Evolutionary conservation across 139 green algal species (phyloP).

Genomic region (Spirogloea muscicola): DNA sequence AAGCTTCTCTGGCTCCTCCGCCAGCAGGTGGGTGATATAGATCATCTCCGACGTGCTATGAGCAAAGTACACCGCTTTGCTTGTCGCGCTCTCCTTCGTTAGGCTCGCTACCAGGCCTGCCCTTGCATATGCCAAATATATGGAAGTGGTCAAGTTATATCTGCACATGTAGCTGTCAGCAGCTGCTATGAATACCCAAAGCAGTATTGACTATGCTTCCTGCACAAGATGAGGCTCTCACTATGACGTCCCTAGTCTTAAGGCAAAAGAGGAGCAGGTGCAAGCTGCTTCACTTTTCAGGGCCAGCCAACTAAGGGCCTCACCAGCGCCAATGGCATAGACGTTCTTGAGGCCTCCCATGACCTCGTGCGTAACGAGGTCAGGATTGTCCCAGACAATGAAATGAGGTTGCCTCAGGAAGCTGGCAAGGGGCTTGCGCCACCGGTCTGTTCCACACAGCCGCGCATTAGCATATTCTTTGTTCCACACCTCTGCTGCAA

Average conservation of each 20-base stretch:
- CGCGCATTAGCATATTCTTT: conserved; percentile 47
- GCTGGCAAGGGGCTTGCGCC: conserved; percentile 20
- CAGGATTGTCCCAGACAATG: conserved; percentile 46
- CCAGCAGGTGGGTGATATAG: conserved; percentile 38
- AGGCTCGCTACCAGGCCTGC: conserved; percentile 38
- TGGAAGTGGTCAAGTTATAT: no score
- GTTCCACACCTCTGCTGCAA: conserved; percentile 39
- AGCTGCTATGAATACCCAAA: no score
- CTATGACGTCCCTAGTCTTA: no score
- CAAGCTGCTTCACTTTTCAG: no score
- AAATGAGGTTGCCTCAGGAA: conserved; percentile 41
- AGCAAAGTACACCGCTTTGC: conserved; percentile 47
- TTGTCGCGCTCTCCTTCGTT: conserved; percentile 38
- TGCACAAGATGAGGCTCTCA: no score
- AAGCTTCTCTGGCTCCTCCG: conserved; percentile 27
- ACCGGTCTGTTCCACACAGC: conserved; percentile 36
- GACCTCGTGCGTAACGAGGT: conserved; percentile 49
- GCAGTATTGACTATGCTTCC: no score
- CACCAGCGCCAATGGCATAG: conserved; percentile 44
- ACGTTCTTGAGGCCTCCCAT: conserved; percentile 53
- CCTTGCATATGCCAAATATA: background rate
- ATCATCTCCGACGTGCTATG: conserved; percentile 45
- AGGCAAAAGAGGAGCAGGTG: no score
- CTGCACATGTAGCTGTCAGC: no score
- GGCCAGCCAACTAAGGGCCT: no score